A percentile compares a stretch with the other conserved stretches of the same genome.
phyloP scores from a whole-genome alignment of 2,329 filamentous ascomycete species.

The Cytospora chrysosperma region DNA sequence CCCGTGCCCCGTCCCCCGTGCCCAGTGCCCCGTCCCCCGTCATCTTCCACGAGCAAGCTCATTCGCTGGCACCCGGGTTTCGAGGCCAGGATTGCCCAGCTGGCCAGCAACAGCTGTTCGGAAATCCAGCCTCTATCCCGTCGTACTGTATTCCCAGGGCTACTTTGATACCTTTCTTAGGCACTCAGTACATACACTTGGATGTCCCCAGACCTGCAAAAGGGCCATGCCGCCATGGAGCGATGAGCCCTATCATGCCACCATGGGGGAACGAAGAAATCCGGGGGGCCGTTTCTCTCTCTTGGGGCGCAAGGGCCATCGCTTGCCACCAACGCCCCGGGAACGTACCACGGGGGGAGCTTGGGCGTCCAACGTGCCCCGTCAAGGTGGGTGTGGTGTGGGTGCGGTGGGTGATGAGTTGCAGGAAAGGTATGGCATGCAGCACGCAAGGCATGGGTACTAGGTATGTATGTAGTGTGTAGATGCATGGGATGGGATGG shows the following conservation, averaged over 20 bases:
- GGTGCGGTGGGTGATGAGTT: slow-evolving; percentile 24
- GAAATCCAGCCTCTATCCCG: neutral
- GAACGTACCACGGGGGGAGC: neutral
- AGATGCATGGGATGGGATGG: slow-evolving; percentile 20
- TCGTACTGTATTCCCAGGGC: too few relatives aligned
- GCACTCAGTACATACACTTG: neutral
- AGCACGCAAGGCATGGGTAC: slow-evolving; percentile 25
- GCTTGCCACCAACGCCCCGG: neutral
- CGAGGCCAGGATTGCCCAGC: neutral
- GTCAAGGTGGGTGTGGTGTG: slow-evolving; percentile 20
- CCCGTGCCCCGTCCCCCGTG: too few relatives aligned
- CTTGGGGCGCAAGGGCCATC: neutral
- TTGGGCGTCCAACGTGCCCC: slow-evolving; percentile 11
- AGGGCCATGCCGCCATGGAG: neutral
- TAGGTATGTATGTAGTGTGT: too few relatives aligned
- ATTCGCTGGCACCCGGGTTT: neutral
- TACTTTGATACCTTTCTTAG: too few relatives aligned
- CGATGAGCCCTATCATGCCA: too few relatives aligned
- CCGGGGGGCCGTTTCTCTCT: neutral
- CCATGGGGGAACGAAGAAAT: too few relatives aligned
- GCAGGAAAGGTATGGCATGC: slow-evolving; percentile 25
- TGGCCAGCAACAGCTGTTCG: neutral
- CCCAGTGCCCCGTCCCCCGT: slow-evolving; percentile 10
- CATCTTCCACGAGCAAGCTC: neutral
- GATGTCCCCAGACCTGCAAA: neutral